These are phyloP conservation scores for Ceratocystis papillata DNA, from an alignment of 2,329 filamentous ascomycete species.

Conservation along the genomic window DNA sequence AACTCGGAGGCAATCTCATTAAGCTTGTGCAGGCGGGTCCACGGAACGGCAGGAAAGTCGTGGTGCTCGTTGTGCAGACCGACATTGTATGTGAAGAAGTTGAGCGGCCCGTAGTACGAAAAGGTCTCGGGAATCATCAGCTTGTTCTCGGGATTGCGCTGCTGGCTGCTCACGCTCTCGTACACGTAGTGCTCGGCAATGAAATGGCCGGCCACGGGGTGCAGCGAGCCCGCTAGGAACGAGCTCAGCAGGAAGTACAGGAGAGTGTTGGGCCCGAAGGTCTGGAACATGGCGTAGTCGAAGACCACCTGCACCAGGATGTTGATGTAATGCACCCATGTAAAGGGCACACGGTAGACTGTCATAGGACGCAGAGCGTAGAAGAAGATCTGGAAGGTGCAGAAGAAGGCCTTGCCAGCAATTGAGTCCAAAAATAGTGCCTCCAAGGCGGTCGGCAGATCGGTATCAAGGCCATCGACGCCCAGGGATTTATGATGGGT, in stretches of 20 bases:
- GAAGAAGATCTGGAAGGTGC: constrained; percentile 98
- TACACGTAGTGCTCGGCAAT: constrained; percentile 96
- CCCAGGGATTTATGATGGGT: constrained; percentile 98
- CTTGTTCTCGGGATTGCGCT: constrained; percentile 47
- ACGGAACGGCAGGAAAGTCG: constrained; percentile 93
- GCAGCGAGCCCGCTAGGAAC: constrained; percentile 85
- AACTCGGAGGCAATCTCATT: constrained; percentile 79
- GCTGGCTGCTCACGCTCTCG: constrained; percentile 47
- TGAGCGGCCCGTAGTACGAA: constrained; percentile 89
- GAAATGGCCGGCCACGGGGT: constrained; percentile 93
- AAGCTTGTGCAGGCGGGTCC: constrained; percentile 72
- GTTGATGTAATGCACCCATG: constrained; percentile 73
- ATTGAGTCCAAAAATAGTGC: constrained; percentile 89
- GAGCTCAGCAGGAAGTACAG: constrained; percentile 79
- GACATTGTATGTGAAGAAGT: constrained; percentile 91
- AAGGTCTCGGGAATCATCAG: constrained; percentile 82
- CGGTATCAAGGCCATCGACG: constrained; percentile 89
- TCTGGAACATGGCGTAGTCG: constrained; percentile 56
- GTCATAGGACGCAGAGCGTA: constrained; percentile 94
- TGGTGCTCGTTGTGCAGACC: constrained; percentile 98
- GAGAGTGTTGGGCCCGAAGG: constrained; percentile 53
- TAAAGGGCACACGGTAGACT: constrained; percentile 81
- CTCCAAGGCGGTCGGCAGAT: constrained; percentile 85
- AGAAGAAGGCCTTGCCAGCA: constrained; percentile 95
- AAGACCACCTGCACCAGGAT: constrained; percentile 65